These are phyloP conservation scores for Fomitopsis betulina DNA, from an alignment of 1,284 basidiomycete genomes.

Conservation along the genomic window DNA sequence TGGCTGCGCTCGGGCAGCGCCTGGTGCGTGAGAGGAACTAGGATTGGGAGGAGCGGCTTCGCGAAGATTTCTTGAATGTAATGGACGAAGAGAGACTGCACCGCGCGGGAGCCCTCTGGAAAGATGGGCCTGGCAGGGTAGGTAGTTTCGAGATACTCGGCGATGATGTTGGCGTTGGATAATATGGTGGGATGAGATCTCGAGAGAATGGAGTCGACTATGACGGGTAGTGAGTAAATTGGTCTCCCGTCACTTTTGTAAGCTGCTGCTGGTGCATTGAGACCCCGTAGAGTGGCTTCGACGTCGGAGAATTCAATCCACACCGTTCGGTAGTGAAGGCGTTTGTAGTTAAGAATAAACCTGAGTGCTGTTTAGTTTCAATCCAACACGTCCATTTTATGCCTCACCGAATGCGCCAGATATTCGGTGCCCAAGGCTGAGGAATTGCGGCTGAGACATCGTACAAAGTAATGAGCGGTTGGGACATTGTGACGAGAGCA, in stretches of 20 bases:
- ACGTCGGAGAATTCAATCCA: conserved; percentile 70
- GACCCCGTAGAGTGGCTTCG: conserved; percentile 50
- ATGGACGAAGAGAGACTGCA: conserved; percentile 66
- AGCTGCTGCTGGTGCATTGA: conserved; percentile 55
- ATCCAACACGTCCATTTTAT: too few relatives aligned
- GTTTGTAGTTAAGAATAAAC: conserved; percentile 69
- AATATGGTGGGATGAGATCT: conserved; percentile 39
- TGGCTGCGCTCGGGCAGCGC: conserved; percentile 52
- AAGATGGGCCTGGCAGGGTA: conserved; percentile 67
- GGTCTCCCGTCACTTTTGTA: conserved; percentile 50
- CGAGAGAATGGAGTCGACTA: conserved; percentile 41
- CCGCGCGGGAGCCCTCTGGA: conserved; percentile 60
- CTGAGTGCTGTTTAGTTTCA: conserved; percentile 28
- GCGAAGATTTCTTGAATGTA: conserved; percentile 62
- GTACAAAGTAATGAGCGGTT: conserved; percentile 57
- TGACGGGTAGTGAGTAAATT: conserved; percentile 63
- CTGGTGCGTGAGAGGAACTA: conserved; percentile 63
- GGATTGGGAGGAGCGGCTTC: conserved; percentile 63
- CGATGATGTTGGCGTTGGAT: conserved; percentile 55
- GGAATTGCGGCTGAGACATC: conserved; percentile 55
- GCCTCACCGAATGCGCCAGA: conserved; percentile 50
- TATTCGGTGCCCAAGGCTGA: conserved; percentile 69
- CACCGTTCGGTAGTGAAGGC: conserved; percentile 58
- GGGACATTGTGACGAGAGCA: conserved; percentile 23
- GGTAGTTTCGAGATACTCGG: conserved; percentile 63